A percentile compares a stretch with the other conserved stretches of the same genome.
Evolutionary conservation across 1,139 yeast genomes (phyloP).

Genomic region (Blastobotrys buckinghamii): DNA sequence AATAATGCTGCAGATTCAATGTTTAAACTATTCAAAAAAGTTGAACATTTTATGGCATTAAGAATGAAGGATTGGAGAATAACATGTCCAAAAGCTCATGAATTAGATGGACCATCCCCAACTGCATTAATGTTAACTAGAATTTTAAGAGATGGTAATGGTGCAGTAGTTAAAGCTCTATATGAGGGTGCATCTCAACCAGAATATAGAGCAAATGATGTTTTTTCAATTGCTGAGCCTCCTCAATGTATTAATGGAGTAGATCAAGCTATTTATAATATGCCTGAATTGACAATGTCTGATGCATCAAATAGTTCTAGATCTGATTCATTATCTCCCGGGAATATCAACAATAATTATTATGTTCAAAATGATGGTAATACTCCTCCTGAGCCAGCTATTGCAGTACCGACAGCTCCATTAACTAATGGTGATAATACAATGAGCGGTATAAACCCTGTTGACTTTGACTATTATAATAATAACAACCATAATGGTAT

Average conservation of each 20-base stretch:
- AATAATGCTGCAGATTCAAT: neutral
- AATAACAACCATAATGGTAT: no score
- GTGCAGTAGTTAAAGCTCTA: neutral
- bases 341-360: neutral
- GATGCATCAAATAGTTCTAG: neutral
- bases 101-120: conserved; percentile 1
- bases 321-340: neutral
- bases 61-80: conserved; percentile 4
- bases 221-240: neutral
- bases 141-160: neutral
- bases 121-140: conserved; percentile 4
- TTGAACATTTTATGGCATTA: conserved; percentile 3
- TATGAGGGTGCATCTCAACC: neutral
- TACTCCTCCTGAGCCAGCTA: neutral
- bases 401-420: no score
- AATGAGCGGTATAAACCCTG: no score
- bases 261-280: neutral
- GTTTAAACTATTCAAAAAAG: neutral
- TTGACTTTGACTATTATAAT: no score
- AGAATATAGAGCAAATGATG: conserved; percentile 1
- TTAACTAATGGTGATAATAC: no score
- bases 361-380: no score
- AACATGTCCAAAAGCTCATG: neutral
- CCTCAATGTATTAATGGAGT: neutral
- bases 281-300: conserved; percentile 1